A percentile compares a stretch with the other conserved stretches of the same genome.
Evolutionary conservation across 768 basidiomycete genomes (phyloP).

Genomic region (Leccinum ochraceum): DNA sequence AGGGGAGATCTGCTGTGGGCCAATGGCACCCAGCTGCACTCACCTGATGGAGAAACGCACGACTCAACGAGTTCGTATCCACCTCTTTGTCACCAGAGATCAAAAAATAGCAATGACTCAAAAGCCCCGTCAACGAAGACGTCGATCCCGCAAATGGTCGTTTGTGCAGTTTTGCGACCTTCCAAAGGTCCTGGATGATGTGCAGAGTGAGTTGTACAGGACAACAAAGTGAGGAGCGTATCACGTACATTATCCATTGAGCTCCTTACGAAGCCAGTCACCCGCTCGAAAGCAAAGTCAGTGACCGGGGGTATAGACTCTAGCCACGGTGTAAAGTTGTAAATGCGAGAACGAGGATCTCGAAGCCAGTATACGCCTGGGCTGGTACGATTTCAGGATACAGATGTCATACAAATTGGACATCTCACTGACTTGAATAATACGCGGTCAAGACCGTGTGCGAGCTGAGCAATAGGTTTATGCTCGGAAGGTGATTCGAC

Average conservation of each 20-base stretch:
- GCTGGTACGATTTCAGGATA: conserved; percentile 39
- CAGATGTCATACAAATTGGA: neutral
- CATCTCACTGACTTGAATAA: conserved; percentile 65
- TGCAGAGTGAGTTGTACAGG: neutral
- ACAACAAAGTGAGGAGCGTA: neutral
- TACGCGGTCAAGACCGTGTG: conserved; percentile 67
- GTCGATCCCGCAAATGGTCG: conserved; percentile 83
- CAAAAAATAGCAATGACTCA: conserved; percentile 87
- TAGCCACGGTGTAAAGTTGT: conserved; percentile 78
- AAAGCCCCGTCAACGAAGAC: conserved; percentile 81
- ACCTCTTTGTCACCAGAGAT: conserved; percentile 71
- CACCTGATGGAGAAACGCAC: conserved; percentile 60
- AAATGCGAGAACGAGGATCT: conserved; percentile 82
- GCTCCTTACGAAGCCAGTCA: conserved; percentile 73
- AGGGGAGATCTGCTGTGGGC: neutral
- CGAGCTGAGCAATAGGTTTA: conserved; percentile 59
- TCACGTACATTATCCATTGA: conserved; percentile 67
- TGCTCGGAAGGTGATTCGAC: conserved; percentile 44
- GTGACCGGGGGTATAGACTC: conserved; percentile 72
- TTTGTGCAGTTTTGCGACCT: conserved; percentile 57
- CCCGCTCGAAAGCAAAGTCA: conserved; percentile 83
- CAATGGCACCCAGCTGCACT: conserved; percentile 18
- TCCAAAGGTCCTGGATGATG: conserved; percentile 56
- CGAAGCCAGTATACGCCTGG: conserved; percentile 88
- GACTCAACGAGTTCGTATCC: conserved; percentile 61